Base-by-base conservation (phyloP, 2,329 filamentous ascomycete genomes). In the Geosmithia putterillii region DNA sequence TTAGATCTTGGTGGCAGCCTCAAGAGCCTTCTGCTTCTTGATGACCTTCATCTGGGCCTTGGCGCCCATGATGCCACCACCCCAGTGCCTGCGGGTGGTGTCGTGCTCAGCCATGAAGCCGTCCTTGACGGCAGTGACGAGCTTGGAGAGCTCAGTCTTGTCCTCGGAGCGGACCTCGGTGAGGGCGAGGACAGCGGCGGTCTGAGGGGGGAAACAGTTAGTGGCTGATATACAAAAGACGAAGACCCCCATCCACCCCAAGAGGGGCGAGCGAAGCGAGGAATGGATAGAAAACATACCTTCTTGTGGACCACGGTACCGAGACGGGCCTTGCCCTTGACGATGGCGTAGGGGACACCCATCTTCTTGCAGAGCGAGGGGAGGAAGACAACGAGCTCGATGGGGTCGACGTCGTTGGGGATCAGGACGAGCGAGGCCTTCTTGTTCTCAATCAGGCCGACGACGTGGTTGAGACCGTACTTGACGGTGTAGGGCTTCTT, bases 401-500 rank as follows among this genome's bases (percentile, higher is more conserved):
- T 98, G 61, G 92, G 92, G 79, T 98, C 92, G 60, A 98, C 94
- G 66, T 98, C 92, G 76, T 98, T 95, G 69, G 92, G 86, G 67
- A 98, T 98, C 58, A 98, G 82, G 64, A 98, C 94, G 54, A 98
- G 81, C 51, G 86, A 82, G 54, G 92, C 90, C 84, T 98, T 98
- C 87, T 98, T 98, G 81, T 95, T 95, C 83, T 95, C 88, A 60
- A 95, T 86, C 58, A 95, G 79, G 55, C 86, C 88, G 55, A 95
- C 88, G 54, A 98, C 92, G 79, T 98, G 92, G 84, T 98, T 98
- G 61, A 98, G 83, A 76, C 92, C 92, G 73, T 95, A 98, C 83
- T 98, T 98, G 79, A 92, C 89, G 55, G 84, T 74, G 74, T 95
- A 98, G 62, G 92, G 92, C 86, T 98, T 98, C 87, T 96, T 96